Conservation (phyloP, 495 filamentous ascomycete genomes). For the Oidiodendron maius region DNA sequence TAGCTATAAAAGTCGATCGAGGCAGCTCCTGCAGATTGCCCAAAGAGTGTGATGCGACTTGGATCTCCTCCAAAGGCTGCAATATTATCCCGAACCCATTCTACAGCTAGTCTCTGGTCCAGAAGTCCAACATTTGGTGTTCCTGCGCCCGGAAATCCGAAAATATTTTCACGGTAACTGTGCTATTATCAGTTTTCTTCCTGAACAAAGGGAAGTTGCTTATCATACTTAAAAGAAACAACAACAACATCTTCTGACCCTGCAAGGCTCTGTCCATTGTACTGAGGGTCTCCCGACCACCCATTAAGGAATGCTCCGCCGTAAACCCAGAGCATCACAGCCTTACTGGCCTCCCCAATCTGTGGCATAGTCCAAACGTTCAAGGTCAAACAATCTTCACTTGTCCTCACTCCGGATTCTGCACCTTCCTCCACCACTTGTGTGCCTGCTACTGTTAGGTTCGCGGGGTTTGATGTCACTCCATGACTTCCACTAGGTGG, state of each 20-base stretch:
- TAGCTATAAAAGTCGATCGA: slow-evolving; percentile 49
- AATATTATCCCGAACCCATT: too few relatives aligned
- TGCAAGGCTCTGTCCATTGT: slow-evolving; percentile 37
- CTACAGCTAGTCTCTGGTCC: slow-evolving; percentile 35
- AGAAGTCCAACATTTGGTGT: slow-evolving; percentile 13
- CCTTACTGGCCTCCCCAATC: slow-evolving; percentile 25
- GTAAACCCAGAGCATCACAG: slow-evolving; percentile 37
- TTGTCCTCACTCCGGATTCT: slow-evolving; percentile 13
- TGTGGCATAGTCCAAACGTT: slow-evolving; percentile 41
- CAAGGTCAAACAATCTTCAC: slow-evolving; percentile 54
- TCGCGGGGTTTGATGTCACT: too few relatives aligned
- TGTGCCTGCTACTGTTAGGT: slow-evolving; percentile 9
- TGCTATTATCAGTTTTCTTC: background rate
- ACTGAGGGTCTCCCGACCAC: slow-evolving; percentile 24
- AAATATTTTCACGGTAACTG: slow-evolving; percentile 40
- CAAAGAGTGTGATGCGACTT: slow-evolving; percentile 31
- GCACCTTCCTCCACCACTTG: background rate
- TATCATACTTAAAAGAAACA: slow-evolving; percentile 54
- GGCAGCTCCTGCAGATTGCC: slow-evolving; percentile 42
- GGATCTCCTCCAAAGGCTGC: too few relatives aligned
- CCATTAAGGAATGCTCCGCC: slow-evolving; percentile 33
- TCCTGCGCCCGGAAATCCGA: slow-evolving; percentile 38
- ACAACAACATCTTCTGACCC: slow-evolving; percentile 48
- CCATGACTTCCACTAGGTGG: too few relatives aligned
- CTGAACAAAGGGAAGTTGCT: background rate